phyloP scores from a whole-genome alignment of 2,329 filamentous ascomycete species.

The Clonostachys byssicola region DNA sequence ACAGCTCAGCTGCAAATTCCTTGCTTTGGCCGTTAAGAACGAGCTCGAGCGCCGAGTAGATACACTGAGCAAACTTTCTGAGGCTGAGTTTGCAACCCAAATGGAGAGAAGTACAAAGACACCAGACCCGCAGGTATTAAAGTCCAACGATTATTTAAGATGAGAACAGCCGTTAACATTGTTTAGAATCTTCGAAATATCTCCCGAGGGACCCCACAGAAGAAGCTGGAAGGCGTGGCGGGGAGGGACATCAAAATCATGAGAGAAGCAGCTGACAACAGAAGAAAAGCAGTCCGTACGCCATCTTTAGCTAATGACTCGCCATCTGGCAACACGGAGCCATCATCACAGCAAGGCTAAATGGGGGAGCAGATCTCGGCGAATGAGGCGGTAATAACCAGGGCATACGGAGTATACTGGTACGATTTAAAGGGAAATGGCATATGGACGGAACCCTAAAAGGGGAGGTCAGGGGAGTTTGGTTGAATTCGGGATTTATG shows the following conservation, averaged over 20 bases:
- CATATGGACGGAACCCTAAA: neutral
- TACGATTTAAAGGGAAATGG: neutral
- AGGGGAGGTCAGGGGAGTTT: neutral
- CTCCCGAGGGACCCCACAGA: constrained; percentile 9
- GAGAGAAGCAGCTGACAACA: constrained; percentile 22
- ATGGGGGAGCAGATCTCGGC: neutral
- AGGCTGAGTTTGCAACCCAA: constrained; percentile 15
- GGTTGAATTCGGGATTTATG: too few relatives aligned
- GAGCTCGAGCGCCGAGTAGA: constrained; percentile 17
- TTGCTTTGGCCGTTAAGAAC: constrained; percentile 16
- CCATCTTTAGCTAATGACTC: too few relatives aligned
- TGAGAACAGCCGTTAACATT: constrained; percentile 1
- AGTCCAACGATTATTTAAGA: neutral
- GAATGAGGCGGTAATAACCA: neutral
- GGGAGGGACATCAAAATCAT: constrained; percentile 24
- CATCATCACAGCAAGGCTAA: neutral
- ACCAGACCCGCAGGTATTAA: constrained; percentile 25
- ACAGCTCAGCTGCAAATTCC: constrained; percentile 12
- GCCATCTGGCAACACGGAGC: too few relatives aligned
- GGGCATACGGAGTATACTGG: too few relatives aligned
- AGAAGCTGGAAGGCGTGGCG: constrained; percentile 6
- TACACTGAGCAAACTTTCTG: constrained; percentile 14
- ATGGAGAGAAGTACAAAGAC: constrained; percentile 9
- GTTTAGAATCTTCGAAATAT: constrained; percentile 25
- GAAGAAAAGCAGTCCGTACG: constrained; percentile 7